These are phyloP conservation scores for Acanthamoeba royreba DNA, from an alignment of 208 protist genomes.

Conservation along the genomic window DNA sequence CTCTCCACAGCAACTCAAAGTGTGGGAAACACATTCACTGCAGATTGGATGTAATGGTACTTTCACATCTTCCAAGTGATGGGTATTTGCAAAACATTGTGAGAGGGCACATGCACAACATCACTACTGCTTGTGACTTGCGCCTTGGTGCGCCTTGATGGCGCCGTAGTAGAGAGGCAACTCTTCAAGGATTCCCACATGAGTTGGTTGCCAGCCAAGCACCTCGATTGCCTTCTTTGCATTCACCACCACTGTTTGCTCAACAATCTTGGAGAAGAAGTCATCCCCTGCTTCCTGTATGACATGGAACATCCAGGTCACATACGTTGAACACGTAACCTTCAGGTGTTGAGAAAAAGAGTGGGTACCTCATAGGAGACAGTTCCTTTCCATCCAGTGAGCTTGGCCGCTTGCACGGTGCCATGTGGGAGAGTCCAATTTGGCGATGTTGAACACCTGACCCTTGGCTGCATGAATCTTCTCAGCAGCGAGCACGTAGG, in stretches of 20 bases:
- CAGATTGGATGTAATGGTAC: too few species aligned
- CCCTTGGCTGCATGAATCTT: background rate
- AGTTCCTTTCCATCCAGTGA: background rate
- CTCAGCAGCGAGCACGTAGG: background rate
- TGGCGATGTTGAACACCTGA: background rate
- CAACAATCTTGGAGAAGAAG: background rate
- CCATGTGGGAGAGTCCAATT: background rate
- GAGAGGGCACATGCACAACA: too few species aligned
- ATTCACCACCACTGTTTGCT: slow-evolving; percentile 3
- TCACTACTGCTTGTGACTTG: too few species aligned
- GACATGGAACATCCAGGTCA: too few species aligned
- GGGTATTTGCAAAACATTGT: too few species aligned
- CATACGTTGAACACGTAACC: too few species aligned
- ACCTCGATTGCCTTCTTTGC: background rate
- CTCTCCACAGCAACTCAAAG: too few species aligned
- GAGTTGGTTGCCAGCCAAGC: slow-evolving; percentile 10
- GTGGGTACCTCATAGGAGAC: background rate
- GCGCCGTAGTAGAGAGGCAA: background rate
- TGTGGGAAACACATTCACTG: too few species aligned
- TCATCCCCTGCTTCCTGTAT: too few species aligned
- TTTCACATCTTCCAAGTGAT: too few species aligned
- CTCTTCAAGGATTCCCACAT: slow-evolving; percentile 26
- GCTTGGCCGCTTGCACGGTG: background rate
- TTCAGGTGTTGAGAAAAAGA: too few species aligned
- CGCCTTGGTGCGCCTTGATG: slow-evolving; percentile 4